These are phyloP conservation scores for Jaltomata sinuosa DNA, from an alignment of 257 asterid genomes.

Conservation along the genomic window DNA sequence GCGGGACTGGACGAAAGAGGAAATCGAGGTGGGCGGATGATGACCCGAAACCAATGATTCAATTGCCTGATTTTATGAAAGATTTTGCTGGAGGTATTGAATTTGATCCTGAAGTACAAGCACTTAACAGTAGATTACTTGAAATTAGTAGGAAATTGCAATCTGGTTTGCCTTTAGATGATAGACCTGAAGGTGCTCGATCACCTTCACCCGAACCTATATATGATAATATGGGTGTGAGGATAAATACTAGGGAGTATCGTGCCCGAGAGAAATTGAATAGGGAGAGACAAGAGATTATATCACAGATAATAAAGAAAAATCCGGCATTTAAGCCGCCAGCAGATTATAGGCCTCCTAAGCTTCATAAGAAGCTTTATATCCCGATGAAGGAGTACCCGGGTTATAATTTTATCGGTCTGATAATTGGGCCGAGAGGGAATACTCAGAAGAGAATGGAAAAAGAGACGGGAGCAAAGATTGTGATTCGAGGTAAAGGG, in stretches of 20 bases:
- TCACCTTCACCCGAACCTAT: conserved; percentile 97
- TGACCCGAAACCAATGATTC: conserved; percentile 69
- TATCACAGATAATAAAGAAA: conserved; percentile 80
- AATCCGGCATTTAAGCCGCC: conserved; percentile 97
- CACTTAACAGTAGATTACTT: conserved; percentile 69
- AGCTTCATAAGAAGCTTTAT: conserved; percentile 79
- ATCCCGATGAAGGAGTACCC: conserved; percentile 96
- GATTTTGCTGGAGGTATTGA: conserved; percentile 85
- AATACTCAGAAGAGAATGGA: conserved; percentile 98
- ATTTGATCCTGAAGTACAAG: conserved; percentile 84
- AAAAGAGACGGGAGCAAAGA: conserved; percentile 93
- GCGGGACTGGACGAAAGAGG: conserved; percentile 66
- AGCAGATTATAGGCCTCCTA: conserved; percentile 95
- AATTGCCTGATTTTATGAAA: conserved; percentile 82
- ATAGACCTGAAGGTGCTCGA: conserved; percentile 86
- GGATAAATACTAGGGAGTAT: conserved; percentile 90
- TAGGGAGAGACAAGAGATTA: conserved; percentile 89
- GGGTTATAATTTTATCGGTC: conserved; percentile 86
- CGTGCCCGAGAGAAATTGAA: conserved; percentile 87
- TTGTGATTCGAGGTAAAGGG: conserved; percentile 94
- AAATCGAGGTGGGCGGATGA: conserved; percentile 98
- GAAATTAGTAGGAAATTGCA: conserved; percentile 89
- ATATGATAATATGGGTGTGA: conserved; percentile 79
- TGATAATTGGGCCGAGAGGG: conserved; percentile 92
- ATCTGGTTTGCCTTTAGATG: conserved; percentile 80